Evolutionary conservation across 352 stramenopile species (phyloP).

Genomic region (Aphanomyces stellatus): DNA sequence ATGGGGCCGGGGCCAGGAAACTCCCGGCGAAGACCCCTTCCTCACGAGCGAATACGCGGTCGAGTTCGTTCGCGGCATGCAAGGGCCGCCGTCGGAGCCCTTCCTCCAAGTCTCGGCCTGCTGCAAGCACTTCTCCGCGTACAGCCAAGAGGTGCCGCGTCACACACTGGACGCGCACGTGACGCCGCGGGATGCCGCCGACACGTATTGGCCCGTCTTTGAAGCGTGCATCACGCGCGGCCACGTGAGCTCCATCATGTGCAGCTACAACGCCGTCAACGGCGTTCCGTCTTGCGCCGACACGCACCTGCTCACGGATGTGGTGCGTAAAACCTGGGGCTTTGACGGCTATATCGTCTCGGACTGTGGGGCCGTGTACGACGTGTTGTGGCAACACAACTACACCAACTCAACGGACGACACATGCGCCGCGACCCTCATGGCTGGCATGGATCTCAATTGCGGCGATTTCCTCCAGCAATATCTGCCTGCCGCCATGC

Average conservation of each 20-base stretch:
- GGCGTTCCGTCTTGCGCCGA: constrained; percentile 90
- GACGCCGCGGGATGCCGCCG: constrained; percentile 82
- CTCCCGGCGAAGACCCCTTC: constrained; percentile 88
- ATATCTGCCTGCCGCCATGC: constrained; percentile 54
- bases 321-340: constrained; percentile 64
- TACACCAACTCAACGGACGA: constrained; percentile 72
- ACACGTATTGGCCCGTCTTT: constrained; percentile 89
- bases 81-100: constrained; percentile 48
- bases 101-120: constrained; percentile 82
- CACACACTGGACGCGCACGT: constrained; percentile 87
- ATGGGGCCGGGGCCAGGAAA: constrained; percentile 92
- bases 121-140: constrained; percentile 92
- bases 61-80: constrained; percentile 83
- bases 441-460: constrained; percentile 82
- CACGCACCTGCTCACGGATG: constrained; percentile 55
- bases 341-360: constrained; percentile 95
- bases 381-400: constrained; percentile 67
- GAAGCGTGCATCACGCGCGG: constrained; percentile 69
- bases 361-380: constrained; percentile 87
- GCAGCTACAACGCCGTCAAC: constrained; percentile 95
- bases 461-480: constrained; percentile 73
- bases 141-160: constrained; percentile 82
- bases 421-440: constrained; percentile 44
- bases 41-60: constrained; percentile 87
- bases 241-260: constrained; percentile 89